Evolutionary conservation across 140 eudicot genomes (phyloP).

Genomic region (Bidens hawaiensis): DNA sequence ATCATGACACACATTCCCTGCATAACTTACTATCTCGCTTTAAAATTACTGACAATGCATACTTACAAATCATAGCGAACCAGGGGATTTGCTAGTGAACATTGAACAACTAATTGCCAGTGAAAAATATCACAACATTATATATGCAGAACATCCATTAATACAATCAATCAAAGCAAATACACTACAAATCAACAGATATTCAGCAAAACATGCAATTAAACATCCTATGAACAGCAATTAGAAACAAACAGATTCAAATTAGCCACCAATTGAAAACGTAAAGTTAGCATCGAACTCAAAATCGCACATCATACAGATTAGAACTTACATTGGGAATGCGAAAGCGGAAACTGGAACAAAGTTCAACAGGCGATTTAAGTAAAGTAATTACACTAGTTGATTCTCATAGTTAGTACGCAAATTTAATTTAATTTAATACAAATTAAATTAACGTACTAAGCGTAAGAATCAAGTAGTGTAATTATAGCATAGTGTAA

Average conservation of each 20-base stretch:
- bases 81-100: not conserved
- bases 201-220: constrained; percentile 3
- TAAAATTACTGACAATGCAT: not conserved
- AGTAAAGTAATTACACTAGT: too few species aligned
- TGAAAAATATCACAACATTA: not conserved
- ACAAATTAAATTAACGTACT: too few species aligned
- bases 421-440: too few species aligned
- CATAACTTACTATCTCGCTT: not conserved
- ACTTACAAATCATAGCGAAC: not conserved
- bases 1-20: not conserved
- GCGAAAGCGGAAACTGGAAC: constrained; percentile 19
- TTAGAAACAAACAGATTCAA: too few species aligned
- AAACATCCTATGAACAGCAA: not conserved
- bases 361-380: constrained; percentile 15
- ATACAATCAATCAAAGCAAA: constrained; percentile 9
- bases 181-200: not conserved
- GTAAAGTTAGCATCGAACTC: not conserved
- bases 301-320: not conserved
- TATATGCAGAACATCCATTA: constrained; percentile 5
- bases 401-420: too few species aligned
- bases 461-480: too few species aligned
- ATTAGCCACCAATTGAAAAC: not conserved
- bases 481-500: too few species aligned
- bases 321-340: constrained; percentile 7
- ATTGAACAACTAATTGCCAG: not conserved